These are phyloP conservation scores for Neofusicoccum kwambonambiense DNA, from an alignment of 2,329 filamentous ascomycete species.

Conservation along the genomic window DNA sequence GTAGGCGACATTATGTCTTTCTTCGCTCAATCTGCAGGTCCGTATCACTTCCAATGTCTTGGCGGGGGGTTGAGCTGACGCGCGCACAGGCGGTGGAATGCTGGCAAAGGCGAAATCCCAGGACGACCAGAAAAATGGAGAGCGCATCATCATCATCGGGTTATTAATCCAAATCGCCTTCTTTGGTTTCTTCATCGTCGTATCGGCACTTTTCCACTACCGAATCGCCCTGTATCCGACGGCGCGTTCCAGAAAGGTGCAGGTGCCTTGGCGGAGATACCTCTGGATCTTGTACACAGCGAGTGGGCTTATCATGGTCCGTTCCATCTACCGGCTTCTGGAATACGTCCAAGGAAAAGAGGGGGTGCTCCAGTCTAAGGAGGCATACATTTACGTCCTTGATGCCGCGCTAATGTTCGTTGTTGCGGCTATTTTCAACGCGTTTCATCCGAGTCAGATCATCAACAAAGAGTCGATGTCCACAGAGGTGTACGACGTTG, in stretches of 20 bases:
- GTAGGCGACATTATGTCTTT: slow-evolving; percentile 43
- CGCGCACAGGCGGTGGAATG: slow-evolving; percentile 8
- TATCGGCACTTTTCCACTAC: slow-evolving; percentile 30
- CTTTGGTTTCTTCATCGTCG: slow-evolving; percentile 50
- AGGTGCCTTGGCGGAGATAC: slow-evolving; percentile 30
- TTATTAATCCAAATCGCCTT: slow-evolving; percentile 52
- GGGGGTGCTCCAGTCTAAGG: slow-evolving; percentile 46
- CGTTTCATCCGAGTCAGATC: slow-evolving; percentile 37
- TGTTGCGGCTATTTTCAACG: slow-evolving; percentile 42
- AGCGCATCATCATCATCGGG: slow-evolving; percentile 49
- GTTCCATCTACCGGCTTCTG: slow-evolving; percentile 49
- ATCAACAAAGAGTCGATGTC: neutral
- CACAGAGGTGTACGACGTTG: neutral
- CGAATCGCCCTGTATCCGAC: slow-evolving; percentile 26
- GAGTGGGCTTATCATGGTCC: slow-evolving; percentile 49
- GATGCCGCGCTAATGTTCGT: slow-evolving; percentile 47
- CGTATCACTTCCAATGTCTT: neutral
- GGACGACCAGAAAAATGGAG: slow-evolving; percentile 26
- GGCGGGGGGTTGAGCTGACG: neutral
- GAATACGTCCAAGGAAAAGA: slow-evolving; percentile 49
- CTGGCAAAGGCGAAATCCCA: neutral
- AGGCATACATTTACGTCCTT: slow-evolving; percentile 49
- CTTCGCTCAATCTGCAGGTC: slow-evolving; percentile 33
- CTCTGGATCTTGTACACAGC: slow-evolving; percentile 46
- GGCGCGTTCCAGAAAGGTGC: neutral